Conservation (phyloP, 768 basidiomycete genomes). For the Macrolepiota fuliginosa region DNA sequence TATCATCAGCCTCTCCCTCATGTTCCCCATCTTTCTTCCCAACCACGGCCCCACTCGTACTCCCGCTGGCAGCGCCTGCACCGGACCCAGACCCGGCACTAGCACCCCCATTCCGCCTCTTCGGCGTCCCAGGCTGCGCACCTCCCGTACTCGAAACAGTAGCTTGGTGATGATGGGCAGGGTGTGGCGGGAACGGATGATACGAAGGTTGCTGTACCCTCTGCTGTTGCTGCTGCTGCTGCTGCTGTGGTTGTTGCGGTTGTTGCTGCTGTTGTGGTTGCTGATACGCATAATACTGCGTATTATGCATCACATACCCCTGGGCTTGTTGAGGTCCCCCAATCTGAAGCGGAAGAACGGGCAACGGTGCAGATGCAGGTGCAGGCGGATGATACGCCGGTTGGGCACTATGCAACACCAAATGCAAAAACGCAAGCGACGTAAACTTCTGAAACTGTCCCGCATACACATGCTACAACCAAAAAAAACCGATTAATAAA, state of each 20-base stretch:
- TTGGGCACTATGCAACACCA: constrained; percentile 36
- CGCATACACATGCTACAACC: constrained; percentile 51
- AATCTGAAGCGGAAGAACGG: too few species aligned
- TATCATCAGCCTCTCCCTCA: background rate
- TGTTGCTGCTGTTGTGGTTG: constrained; percentile 29
- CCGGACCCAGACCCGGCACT: background rate
- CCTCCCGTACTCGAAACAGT: background rate
- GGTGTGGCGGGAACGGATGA: background rate
- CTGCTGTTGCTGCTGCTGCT: constrained; percentile 40
- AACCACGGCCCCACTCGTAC: background rate
- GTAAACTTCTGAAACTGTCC: constrained; percentile 43
- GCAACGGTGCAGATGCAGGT: constrained; percentile 43
- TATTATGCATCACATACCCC: too few species aligned
- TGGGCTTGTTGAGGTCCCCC: too few species aligned
- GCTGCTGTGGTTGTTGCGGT: too few species aligned
- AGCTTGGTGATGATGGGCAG: background rate
- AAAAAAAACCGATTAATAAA: background rate
- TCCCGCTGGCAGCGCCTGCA: background rate
- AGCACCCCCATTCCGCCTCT: background rate
- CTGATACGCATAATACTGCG: background rate
- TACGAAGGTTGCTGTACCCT: constrained; percentile 39
- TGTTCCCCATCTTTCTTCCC: constrained; percentile 3
- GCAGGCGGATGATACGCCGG: background rate
- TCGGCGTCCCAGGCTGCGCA: background rate
- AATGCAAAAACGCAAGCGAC: constrained; percentile 57